Conservation (phyloP, 352 stramenopile genomes). For the Blastocystis sp. region DNA sequence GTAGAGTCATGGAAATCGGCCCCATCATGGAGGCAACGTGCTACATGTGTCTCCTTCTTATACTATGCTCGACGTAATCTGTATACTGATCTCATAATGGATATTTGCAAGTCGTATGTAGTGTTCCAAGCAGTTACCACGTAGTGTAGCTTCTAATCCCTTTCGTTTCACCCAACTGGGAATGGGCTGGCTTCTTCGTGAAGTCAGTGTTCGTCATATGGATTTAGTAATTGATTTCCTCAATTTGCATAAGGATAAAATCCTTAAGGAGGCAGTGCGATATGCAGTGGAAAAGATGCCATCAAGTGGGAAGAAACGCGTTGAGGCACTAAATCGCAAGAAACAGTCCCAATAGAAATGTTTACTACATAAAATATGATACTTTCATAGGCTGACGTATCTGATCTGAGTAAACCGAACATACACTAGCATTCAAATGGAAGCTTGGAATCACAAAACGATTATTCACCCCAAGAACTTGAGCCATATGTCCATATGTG, state of each 20-base stretch:
- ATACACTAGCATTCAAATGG: too few species aligned
- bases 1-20: constrained; percentile 19
- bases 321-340: neutral
- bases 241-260: constrained; percentile 12
- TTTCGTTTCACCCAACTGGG: constrained; percentile 58
- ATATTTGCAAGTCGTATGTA: constrained; percentile 39
- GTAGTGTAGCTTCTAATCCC: neutral
- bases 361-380: too few species aligned
- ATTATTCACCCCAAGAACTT: too few species aligned
- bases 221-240: constrained; percentile 30
- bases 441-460: too few species aligned
- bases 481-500: too few species aligned
- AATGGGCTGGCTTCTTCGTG: constrained; percentile 37
- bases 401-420: too few species aligned
- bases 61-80: constrained; percentile 3
- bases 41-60: constrained; percentile 37
- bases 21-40: constrained; percentile 41
- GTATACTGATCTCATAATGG: neutral
- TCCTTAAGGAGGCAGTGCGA: constrained; percentile 15
- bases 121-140: too few species aligned
- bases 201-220: constrained; percentile 7
- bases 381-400: too few species aligned
- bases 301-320: neutral
- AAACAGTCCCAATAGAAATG: neutral
- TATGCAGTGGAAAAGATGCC: constrained; percentile 59